A percentile compares a stretch with the other conserved stretches of the same genome.
Evolutionary conservation across 2,329 filamentous ascomycete species (phyloP).

Genomic region (Aureobasidium sp.): DNA sequence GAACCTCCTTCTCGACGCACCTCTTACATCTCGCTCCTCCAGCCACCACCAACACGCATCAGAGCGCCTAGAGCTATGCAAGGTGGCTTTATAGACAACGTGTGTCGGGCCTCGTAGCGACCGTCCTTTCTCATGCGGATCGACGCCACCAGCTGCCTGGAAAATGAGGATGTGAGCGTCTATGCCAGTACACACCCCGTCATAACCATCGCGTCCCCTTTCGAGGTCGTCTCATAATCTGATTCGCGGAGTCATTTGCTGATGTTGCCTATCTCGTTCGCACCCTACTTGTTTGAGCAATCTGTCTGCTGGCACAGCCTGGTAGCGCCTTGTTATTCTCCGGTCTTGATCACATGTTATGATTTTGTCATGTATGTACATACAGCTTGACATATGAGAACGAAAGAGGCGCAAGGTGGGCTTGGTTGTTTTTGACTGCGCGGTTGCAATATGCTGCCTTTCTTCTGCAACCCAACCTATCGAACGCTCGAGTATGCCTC

Average conservation of each 20-base stretch:
- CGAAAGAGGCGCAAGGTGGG: background rate
- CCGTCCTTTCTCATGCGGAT: too few relatives aligned
- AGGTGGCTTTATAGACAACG: background rate
- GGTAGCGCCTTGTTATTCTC: background rate
- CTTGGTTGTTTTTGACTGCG: background rate
- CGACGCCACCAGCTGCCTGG: background rate
- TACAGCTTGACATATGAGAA: background rate
- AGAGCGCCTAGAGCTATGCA: too few relatives aligned
- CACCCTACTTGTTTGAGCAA: background rate
- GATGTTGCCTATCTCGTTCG: background rate
- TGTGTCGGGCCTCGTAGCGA: too few relatives aligned
- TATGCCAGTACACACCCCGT: background rate
- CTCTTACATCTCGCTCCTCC: background rate
- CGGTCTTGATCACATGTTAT: background rate
- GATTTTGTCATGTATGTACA: background rate
- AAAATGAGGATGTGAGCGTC: background rate
- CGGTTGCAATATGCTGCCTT: background rate
- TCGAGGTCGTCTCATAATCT: too few relatives aligned
- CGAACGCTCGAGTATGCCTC: background rate
- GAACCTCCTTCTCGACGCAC: background rate
- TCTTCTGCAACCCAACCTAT: background rate
- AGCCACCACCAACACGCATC: background rate
- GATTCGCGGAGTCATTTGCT: background rate
- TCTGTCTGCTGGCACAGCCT: background rate
- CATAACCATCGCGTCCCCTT: background rate